These are phyloP conservation scores for Plicaturopsis crispa DNA, from an alignment of 768 basidiomycete genomes.

Conservation along the genomic window DNA sequence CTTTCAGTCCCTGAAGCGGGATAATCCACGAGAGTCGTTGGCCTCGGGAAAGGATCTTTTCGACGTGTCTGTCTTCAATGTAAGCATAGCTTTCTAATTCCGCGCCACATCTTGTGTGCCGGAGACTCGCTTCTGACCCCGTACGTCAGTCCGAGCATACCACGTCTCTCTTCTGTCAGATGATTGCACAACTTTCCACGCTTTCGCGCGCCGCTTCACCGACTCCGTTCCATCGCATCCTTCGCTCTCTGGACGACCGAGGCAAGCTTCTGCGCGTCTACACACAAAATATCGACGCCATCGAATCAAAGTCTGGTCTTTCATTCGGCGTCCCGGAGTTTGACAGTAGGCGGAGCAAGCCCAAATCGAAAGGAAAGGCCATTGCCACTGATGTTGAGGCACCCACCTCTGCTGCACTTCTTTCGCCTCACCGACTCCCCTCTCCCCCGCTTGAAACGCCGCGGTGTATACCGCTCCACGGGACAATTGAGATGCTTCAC, in stretches of 20 bases:
- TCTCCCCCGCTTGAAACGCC: slow-evolving; percentile 56
- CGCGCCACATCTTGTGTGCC: slow-evolving; percentile 1
- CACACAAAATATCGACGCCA: slow-evolving; percentile 90
- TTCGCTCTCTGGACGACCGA: slow-evolving; percentile 67
- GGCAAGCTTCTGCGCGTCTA: slow-evolving; percentile 80
- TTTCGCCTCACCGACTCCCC: slow-evolving; percentile 27
- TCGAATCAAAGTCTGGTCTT: slow-evolving; percentile 82
- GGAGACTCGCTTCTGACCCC: slow-evolving; percentile 12
- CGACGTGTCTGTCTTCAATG: slow-evolving; percentile 84
- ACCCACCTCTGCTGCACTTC: slow-evolving; percentile 5
- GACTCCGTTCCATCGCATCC: slow-evolving; percentile 72
- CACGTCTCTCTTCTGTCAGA: slow-evolving; percentile 76
- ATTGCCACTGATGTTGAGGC: slow-evolving; percentile 13
- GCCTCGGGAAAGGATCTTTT: slow-evolving; percentile 82
- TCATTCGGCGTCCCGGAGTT: slow-evolving; percentile 78
- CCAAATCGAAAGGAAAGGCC: slow-evolving; percentile 37
- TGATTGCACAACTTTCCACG: slow-evolving; percentile 79
- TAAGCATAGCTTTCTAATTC: slow-evolving; percentile 27
- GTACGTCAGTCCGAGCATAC: slow-evolving; percentile 57
- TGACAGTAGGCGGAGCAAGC: slow-evolving; percentile 46
- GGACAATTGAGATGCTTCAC: slow-evolving; percentile 70
- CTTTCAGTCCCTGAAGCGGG: slow-evolving; percentile 70
- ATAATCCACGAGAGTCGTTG: slow-evolving; percentile 66
- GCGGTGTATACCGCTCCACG: slow-evolving; percentile 85
- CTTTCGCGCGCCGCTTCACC: slow-evolving; percentile 67